Evolutionary conservation across 1,284 basidiomycete species (phyloP).

Genomic region (Puccinia polysora): DNA sequence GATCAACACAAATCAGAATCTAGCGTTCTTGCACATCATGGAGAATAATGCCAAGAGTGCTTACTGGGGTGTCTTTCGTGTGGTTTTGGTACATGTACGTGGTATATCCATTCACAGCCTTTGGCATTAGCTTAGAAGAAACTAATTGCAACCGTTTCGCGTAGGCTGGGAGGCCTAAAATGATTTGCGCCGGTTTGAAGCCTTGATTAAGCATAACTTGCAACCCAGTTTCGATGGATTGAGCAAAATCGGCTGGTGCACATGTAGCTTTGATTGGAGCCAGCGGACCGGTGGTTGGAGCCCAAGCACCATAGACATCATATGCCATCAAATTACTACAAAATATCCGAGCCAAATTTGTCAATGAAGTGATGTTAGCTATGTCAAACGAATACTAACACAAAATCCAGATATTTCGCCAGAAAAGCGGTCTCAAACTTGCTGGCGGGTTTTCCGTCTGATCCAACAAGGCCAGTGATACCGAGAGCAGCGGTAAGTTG

Average conservation of each 20-base stretch:
- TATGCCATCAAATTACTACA: conserved; percentile 14
- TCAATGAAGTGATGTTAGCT: neutral
- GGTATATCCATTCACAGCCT: too few species aligned
- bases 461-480: neutral
- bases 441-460: neutral
- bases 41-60: neutral
- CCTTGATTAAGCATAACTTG: neutral
- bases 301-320: conserved; percentile 1
- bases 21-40: too few species aligned
- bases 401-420: neutral
- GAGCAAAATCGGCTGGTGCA: neutral
- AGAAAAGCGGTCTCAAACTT: neutral
- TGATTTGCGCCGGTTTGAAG: conserved; percentile 7
- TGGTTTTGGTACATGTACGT: conserved; percentile 13
- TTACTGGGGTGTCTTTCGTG: neutral
- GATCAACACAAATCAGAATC: too few species aligned
- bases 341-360: neutral
- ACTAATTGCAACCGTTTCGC: neutral
- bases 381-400: neutral
- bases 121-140: neutral
- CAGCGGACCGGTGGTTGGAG: neutral
- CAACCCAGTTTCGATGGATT: neutral
- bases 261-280: neutral
- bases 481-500: neutral
- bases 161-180: neutral